Evolutionary conservation across 2,329 filamentous ascomycete species (phyloP).

Genomic region (Fusarium guadeloupense): DNA sequence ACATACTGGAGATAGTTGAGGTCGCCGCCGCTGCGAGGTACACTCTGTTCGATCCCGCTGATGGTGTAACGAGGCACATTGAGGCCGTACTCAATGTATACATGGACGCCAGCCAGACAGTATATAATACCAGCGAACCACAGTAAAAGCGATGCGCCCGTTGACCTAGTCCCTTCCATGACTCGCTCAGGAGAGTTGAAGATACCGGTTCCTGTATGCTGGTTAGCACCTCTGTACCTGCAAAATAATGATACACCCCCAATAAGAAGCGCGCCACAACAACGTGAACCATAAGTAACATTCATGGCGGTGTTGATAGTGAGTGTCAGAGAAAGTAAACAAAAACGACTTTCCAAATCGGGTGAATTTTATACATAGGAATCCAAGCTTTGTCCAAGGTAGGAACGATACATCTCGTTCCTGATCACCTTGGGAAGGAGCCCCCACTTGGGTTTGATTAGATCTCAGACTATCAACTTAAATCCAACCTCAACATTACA

Average conservation of each 20-base stretch:
- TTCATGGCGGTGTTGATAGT: not conserved
- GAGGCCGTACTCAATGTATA: conserved; percentile 58
- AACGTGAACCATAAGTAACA: not conserved
- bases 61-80: conserved; percentile 55
- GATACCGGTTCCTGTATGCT: conserved; percentile 48
- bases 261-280: not conserved
- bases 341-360: not conserved
- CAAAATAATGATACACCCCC: not conserved
- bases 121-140: conserved; percentile 54
- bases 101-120: conserved; percentile 49
- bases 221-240: conserved; percentile 19
- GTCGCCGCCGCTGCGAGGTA: conserved; percentile 58
- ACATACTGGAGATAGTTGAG: conserved; percentile 61
- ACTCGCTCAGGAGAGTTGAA: conserved; percentile 49
- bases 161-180: conserved; percentile 47
- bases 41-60: conserved; percentile 50
- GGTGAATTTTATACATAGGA: conserved; percentile 27
- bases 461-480: conserved; percentile 20
- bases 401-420: conserved; percentile 16
- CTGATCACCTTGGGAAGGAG: conserved; percentile 5
- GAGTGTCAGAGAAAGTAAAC: too few species aligned
- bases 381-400: conserved; percentile 19
- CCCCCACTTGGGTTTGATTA: conserved; percentile 37
- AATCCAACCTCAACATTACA: conserved; percentile 37
- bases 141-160: conserved; percentile 50